Base-by-base conservation (phyloP, 2,329 filamentous ascomycete genomes). In the Stromatinia cepivora region DNA sequence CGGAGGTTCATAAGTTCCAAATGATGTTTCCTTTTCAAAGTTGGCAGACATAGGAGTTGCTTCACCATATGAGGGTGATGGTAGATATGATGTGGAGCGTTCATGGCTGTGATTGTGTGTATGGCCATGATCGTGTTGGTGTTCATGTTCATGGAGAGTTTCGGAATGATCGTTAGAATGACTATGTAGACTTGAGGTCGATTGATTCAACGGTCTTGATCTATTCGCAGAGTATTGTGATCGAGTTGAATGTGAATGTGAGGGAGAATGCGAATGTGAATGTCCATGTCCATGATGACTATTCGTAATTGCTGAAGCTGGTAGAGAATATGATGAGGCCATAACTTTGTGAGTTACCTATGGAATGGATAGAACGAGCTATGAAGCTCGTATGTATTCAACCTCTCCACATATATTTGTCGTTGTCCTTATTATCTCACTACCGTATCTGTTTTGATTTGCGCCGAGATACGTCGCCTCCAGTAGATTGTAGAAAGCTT, bases 191-290 rank as follows among this genome's bases (percentile, higher is more conserved):
- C 70, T 77, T 58, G 74, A 73, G 65, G 72, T 76, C 28, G 77
- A 74, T 46, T 73, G 64, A 65, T 70, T 76, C 70, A 75, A 67
- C 48, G 70, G 36, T 45, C 72, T 73, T 17, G 73, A 67, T 34
- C 66, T 71, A 46, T 71, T 75, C 25, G 71, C 64, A 59, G 74
- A 57, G 61, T 74, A 74, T 45, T 70, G 68, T 54, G 59, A 66
- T 61, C 74, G 80, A 46, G 72, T 73, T 69, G 80, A 64, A 15
- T 61, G 42, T 22, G 58, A 61, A 22, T 63, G 79, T 28, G 74
- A 77, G 66, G 82, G 80, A 6, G 76, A 76, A 71, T 79, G 77
- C 36, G 77, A 74, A 67, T 81, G 79, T 17, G 77, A 74, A 70
- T 81, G 80, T 17, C 68, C 73, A 72, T 77, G 61, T 8, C 46